Percentiles rank a stretch among this genome's conserved stretches.
These are phyloP conservation scores for Neurospora cerealis DNA, from an alignment of 495 filamentous ascomycete genomes.

Conservation along the genomic window DNA sequence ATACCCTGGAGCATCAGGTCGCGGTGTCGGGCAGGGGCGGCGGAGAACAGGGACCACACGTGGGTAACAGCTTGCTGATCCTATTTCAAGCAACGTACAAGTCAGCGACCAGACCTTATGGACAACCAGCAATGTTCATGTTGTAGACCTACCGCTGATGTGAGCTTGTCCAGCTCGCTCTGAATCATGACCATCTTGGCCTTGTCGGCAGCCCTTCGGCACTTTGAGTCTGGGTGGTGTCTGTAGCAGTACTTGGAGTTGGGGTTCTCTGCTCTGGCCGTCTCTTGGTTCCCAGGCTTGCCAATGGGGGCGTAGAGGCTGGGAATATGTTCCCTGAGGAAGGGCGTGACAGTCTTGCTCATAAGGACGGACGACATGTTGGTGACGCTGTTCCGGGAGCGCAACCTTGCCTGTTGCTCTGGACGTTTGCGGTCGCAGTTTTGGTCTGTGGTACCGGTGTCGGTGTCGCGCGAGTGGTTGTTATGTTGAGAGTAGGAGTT, in stretches of 20 bases:
- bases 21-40: constrained; percentile 84
- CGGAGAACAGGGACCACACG: constrained; percentile 95
- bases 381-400: constrained; percentile 22
- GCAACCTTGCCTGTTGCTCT: constrained; percentile 27
- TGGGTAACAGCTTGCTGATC: constrained; percentile 84
- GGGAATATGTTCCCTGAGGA: constrained; percentile 74
- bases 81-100: background rate
- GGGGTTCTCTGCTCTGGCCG: constrained; percentile 36
- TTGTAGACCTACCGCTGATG: constrained; percentile 42
- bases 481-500: background rate
- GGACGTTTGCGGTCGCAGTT: constrained; percentile 31
- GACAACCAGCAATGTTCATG: background rate
- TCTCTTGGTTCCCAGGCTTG: constrained; percentile 31
- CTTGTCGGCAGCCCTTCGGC: constrained; percentile 83
- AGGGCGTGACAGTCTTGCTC: constrained; percentile 59
- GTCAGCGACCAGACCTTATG: background rate
- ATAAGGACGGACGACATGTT: constrained; percentile 41
- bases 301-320: background rate
- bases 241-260: constrained; percentile 96
- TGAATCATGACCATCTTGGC: constrained; percentile 92
- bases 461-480: background rate
- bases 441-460: constrained; percentile 10
- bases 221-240: constrained; percentile 90
- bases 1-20: constrained; percentile 94
- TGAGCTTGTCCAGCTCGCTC: constrained; percentile 70